Conservation (phyloP, 345 rosid species). For the Populus tremula region DNA sequence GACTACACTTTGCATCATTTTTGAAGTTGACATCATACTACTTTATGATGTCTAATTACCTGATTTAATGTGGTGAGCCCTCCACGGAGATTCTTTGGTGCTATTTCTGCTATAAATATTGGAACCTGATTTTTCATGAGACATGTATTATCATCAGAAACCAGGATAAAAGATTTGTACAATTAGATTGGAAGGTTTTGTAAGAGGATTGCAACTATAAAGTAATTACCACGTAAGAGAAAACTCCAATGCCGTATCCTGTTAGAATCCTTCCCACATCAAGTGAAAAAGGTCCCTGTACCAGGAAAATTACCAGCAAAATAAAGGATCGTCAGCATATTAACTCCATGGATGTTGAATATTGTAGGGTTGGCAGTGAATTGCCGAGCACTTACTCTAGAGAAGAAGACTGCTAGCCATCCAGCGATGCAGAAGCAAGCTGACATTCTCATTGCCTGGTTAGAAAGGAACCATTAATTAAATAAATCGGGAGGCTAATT, state of each 20-base stretch:
- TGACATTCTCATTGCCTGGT: constrained; percentile 84
- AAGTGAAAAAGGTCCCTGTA: constrained; percentile 58
- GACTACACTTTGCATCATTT: not conserved
- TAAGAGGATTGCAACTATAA: not conserved
- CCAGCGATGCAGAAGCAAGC: constrained; percentile 73
- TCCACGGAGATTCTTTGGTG: constrained; percentile 88
- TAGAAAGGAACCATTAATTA: not conserved
- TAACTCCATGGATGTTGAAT: too few species aligned
- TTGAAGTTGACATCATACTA: not conserved
- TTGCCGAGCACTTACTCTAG: constrained; percentile 36
- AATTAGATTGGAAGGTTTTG: not conserved
- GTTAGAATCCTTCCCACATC: constrained; percentile 83
- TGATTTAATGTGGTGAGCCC: constrained; percentile 84
- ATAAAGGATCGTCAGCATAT: not conserved
- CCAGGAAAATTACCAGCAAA: not conserved
- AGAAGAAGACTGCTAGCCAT: constrained; percentile 76
- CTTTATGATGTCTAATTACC: constrained; percentile 24
- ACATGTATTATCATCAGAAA: not conserved
- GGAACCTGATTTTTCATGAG: constrained; percentile 55
- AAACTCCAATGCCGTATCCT: constrained; percentile 85
- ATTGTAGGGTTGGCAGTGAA: too few species aligned
- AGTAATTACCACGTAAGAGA: constrained; percentile 77
- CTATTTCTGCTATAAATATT: constrained; percentile 80
- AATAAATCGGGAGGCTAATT: not conserved
- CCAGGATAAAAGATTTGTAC: not conserved